These are phyloP conservation scores for Echinosophora koreensis DNA, from an alignment of 306 rosid species.

Conservation along the genomic window DNA sequence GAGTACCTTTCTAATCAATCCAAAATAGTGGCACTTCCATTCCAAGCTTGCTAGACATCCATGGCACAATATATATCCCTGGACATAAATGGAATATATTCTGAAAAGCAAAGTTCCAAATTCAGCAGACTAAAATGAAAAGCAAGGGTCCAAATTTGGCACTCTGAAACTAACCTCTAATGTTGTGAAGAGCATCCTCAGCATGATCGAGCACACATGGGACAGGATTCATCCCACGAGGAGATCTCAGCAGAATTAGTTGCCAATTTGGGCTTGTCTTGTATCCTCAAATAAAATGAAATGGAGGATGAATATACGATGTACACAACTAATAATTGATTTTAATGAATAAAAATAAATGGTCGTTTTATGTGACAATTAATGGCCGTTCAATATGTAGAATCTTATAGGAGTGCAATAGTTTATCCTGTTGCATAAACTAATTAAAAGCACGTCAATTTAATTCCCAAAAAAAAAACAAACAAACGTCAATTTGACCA, in stretches of 20 bases:
- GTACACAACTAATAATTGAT: no score
- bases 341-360: no score
- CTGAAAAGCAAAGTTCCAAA: slow-evolving; percentile 42
- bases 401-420: no score
- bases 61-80: slow-evolving; percentile 13
- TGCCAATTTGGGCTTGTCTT: background rate
- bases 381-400: no score
- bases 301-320: no score
- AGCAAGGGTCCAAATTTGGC: slow-evolving; percentile 37
- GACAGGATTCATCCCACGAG: background rate
- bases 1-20: slow-evolving; percentile 23
- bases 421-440: no score
- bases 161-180: slow-evolving; percentile 13
- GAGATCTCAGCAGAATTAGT: background rate
- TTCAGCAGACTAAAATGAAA: slow-evolving; percentile 27
- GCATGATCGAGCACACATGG: background rate
- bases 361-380: no score
- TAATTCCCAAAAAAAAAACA: no score
- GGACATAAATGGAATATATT: slow-evolving; percentile 43
- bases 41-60: background rate
- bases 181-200: slow-evolving; percentile 6
- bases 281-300: no score
- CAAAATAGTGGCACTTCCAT: background rate
- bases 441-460: no score
- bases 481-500: no score